Evolutionary conservation across 129 eudicot genomes (phyloP).

Genomic region (Lactuca sativa): DNA sequence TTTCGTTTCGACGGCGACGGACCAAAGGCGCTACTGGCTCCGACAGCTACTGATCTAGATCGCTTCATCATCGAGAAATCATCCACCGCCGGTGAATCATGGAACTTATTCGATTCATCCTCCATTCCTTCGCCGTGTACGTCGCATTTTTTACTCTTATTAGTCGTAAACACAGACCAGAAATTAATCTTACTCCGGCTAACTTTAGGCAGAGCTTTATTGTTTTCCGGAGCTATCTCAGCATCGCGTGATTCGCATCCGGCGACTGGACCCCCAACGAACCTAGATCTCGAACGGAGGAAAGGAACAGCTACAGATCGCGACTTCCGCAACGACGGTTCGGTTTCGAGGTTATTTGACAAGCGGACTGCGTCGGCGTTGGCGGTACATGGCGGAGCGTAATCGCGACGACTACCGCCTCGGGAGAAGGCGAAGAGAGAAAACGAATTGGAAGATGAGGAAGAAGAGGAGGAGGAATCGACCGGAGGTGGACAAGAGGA

Average conservation of each 20-base stretch:
- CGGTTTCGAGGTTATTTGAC: constrained; percentile 33
- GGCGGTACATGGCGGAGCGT: neutral
- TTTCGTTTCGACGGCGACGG: constrained; percentile 36
- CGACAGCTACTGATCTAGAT: constrained; percentile 57
- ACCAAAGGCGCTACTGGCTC: constrained; percentile 21
- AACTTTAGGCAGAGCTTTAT: constrained; percentile 16
- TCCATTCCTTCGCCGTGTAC: constrained; percentile 8
- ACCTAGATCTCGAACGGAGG: constrained; percentile 44
- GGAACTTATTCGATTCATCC: constrained; percentile 14
- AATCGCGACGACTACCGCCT: constrained; percentile 39
- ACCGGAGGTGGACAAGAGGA: constrained; percentile 39
- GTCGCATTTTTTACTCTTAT: constrained; percentile 42
- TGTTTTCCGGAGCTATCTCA: constrained; percentile 1
- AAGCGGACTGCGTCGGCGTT: constrained; percentile 24
- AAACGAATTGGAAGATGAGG: constrained; percentile 41
- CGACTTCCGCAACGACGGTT: constrained; percentile 70
- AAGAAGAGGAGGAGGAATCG: constrained; percentile 35
- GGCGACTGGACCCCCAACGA: constrained; percentile 12
- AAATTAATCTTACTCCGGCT: constrained; percentile 45
- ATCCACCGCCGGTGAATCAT: constrained; percentile 23
- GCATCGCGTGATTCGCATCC: neutral
- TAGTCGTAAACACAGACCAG: constrained; percentile 47
- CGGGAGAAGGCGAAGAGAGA: constrained; percentile 31
- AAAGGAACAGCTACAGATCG: constrained; percentile 66
- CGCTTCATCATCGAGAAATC: constrained; percentile 40